These are phyloP conservation scores for Brettanomyces custersianus DNA, from an alignment of 805 yeast species.

Conservation along the genomic window DNA sequence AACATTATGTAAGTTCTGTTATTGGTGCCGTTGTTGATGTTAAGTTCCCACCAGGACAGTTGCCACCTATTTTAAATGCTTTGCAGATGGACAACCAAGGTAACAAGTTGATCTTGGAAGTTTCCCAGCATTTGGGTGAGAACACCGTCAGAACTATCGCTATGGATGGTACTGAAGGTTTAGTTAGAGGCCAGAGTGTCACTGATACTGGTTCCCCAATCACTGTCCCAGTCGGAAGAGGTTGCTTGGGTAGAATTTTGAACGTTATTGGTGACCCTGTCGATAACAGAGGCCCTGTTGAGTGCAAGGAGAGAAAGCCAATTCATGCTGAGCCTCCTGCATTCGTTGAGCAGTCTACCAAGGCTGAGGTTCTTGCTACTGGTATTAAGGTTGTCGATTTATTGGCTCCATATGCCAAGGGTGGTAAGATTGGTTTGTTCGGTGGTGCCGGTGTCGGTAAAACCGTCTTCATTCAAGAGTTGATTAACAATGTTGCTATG, in stretches of 20 bases:
- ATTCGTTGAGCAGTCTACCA: slow-evolving; percentile 94
- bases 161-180: slow-evolving; percentile 99
- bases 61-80: slow-evolving; percentile 97
- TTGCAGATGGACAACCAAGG: slow-evolving; percentile 76
- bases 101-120: slow-evolving; percentile 80
- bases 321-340: slow-evolving; percentile 98
- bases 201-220: slow-evolving; percentile 97
- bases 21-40: slow-evolving; percentile 99
- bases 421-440: slow-evolving; percentile 99
- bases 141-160: slow-evolving; percentile 99
- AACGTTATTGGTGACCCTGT: slow-evolving; percentile 99
- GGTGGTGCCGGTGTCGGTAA: slow-evolving; percentile 99
- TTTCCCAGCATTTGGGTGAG: slow-evolving; percentile 99
- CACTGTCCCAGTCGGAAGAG: slow-evolving; percentile 98
- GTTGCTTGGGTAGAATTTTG: slow-evolving; percentile 96
- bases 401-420: slow-evolving; percentile 99
- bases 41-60: slow-evolving; percentile 94
- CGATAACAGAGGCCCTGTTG: slow-evolving; percentile 99
- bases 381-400: slow-evolving; percentile 99
- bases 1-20: slow-evolving; percentile 56
- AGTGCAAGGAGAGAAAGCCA: slow-evolving; percentile 88
- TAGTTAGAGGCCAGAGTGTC: slow-evolving; percentile 92
- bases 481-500: slow-evolving; percentile 99
- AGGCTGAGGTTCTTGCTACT: slow-evolving; percentile 97
- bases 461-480: slow-evolving; percentile 98